These are phyloP conservation scores for Lepiota venenata DNA, from an alignment of 768 basidiomycete species.

Conservation along the genomic window DNA sequence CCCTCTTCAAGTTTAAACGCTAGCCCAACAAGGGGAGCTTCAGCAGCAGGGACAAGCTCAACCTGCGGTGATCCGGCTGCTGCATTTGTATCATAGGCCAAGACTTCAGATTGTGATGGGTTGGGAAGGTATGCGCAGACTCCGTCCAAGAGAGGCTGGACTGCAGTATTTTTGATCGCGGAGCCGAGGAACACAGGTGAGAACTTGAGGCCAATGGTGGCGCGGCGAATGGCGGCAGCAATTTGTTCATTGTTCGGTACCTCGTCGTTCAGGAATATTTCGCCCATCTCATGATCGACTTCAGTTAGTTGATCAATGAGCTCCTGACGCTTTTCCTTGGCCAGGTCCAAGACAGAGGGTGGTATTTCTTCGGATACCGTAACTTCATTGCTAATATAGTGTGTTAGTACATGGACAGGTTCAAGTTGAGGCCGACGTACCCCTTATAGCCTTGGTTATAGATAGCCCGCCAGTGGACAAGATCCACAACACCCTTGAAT, in stretches of 20 bases:
- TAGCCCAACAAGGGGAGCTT: constrained; percentile 86
- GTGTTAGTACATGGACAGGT: neutral
- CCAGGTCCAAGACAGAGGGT: constrained; percentile 64
- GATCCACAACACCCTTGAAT: constrained; percentile 88
- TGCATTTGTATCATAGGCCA: constrained; percentile 80
- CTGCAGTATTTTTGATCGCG: constrained; percentile 94
- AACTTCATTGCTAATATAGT: constrained; percentile 62
- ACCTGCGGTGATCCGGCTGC: constrained; percentile 64
- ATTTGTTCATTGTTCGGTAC: constrained; percentile 71
- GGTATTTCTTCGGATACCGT: constrained; percentile 89
- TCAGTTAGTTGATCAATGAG: constrained; percentile 95
- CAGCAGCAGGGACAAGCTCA: constrained; percentile 75
- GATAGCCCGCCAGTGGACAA: constrained; percentile 91
- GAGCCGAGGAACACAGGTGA: constrained; percentile 97
- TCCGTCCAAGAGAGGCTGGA: constrained; percentile 92
- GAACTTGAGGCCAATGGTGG: constrained; percentile 86
- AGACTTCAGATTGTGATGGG: constrained; percentile 72
- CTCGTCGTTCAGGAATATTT: constrained; percentile 85
- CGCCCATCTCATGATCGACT: constrained; percentile 93
- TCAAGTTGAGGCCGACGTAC: constrained; percentile 40
- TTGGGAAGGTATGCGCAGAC: constrained; percentile 94
- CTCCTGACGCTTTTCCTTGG: constrained; percentile 81
- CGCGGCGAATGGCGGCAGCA: constrained; percentile 80
- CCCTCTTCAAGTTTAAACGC: constrained; percentile 99
- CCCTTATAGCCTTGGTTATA: constrained; percentile 96